Conservation (phyloP, 257 asterid species). For the Forsythia suspensa region DNA sequence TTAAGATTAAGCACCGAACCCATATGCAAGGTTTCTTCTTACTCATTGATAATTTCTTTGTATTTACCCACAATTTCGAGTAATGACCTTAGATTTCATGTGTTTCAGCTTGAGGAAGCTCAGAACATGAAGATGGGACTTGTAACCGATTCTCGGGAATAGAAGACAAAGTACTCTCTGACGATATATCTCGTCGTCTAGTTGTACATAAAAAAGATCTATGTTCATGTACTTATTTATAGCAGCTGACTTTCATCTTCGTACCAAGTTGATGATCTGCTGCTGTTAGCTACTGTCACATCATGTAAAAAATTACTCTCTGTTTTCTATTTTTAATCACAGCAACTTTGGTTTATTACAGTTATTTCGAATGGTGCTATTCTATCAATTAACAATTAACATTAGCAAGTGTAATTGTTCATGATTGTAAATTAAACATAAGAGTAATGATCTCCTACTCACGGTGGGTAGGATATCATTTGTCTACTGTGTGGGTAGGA, state of each 20-base stretch:
- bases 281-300: constrained; percentile 37
- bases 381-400: too few species aligned
- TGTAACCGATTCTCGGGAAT: background rate
- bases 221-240: constrained; percentile 33
- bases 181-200: constrained; percentile 24
- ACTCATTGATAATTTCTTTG: background rate
- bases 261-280: constrained; percentile 26
- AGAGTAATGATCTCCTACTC: too few species aligned
- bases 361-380: too few species aligned
- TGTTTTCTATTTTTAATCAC: background rate
- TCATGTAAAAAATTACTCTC: constrained; percentile 24
- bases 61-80: background rate
- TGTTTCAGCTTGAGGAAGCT: background rate
- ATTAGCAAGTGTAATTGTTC: background rate
- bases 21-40: background rate
- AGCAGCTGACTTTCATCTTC: constrained; percentile 33
- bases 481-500: too few species aligned
- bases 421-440: background rate
- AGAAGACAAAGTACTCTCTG: background rate
- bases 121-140: background rate
- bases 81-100: background rate
- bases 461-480: too few species aligned
- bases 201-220: constrained; percentile 44
- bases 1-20: constrained; percentile 27
- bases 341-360: too few species aligned